phyloP scores from a whole-genome alignment of 176 grass and related monocot genomes.

The Pharus latifolius region DNA sequence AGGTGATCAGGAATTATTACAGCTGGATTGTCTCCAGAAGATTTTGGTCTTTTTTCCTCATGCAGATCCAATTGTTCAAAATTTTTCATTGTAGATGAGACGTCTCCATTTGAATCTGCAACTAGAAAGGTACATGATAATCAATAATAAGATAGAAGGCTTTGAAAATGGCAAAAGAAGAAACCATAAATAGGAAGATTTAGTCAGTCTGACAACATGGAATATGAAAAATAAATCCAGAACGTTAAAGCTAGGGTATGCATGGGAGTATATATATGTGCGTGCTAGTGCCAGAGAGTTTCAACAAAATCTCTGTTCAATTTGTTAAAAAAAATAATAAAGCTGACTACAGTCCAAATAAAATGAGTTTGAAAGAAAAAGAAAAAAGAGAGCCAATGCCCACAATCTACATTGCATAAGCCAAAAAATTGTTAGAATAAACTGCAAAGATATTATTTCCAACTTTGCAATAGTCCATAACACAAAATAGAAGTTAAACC shows the following conservation, averaged over 20 bases:
- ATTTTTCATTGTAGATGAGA: slow-evolving; percentile 23
- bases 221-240: background rate
- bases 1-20: slow-evolving; percentile 76
- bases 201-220: background rate
- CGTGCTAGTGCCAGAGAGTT: background rate
- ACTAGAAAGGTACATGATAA: background rate
- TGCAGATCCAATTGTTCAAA: slow-evolving; percentile 38
- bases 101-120: slow-evolving; percentile 30
- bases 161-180: background rate
- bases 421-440: background rate
- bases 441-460: background rate
- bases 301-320: too few species aligned
- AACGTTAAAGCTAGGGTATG: background rate
- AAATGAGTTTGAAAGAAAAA: background rate
- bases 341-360: background rate
- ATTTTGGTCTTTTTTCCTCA: slow-evolving; percentile 28
- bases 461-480: background rate
- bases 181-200: background rate
- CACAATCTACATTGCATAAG: background rate
- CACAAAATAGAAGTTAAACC: background rate
- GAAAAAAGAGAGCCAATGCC: background rate
- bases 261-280: too few species aligned
- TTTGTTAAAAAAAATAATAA: background rate
- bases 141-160: background rate
- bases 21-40: slow-evolving; percentile 48